These are phyloP conservation scores for Passalora sequoiae DNA, from an alignment of 2,329 filamentous ascomycete species.

Conservation along the genomic window DNA sequence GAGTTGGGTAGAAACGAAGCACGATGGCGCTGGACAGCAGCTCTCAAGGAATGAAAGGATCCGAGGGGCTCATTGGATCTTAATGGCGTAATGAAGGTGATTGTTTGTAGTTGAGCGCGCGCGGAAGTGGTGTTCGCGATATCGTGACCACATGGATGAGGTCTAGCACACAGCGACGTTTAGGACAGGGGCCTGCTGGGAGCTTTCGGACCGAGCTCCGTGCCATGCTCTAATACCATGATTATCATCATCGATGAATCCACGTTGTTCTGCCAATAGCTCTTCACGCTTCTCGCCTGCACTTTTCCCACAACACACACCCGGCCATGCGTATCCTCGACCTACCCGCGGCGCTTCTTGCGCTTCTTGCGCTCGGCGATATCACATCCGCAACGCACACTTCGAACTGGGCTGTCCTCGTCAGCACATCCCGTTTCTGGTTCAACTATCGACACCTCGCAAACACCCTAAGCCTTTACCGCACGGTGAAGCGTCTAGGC, in stretches of 20 bases:
- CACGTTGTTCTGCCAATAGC: too few relatives aligned
- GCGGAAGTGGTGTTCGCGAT: too few relatives aligned
- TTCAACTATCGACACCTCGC: slow-evolving; percentile 99
- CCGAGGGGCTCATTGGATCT: too few relatives aligned
- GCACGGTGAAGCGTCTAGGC: slow-evolving; percentile 93
- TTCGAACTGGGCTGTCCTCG: slow-evolving; percentile 98
- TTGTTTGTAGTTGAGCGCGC: too few relatives aligned
- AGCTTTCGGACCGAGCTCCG: background rate
- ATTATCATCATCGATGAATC: too few relatives aligned
- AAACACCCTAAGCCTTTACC: slow-evolving; percentile 95
- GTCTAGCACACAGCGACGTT: background rate
- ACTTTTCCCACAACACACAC: too few relatives aligned
- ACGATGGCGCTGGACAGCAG: too few relatives aligned
- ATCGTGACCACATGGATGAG: too few relatives aligned
- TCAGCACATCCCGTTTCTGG: slow-evolving; percentile 97
- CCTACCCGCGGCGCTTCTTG: slow-evolving; percentile 26
- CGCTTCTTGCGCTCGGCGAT: slow-evolving; percentile 22
- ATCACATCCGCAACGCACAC: slow-evolving; percentile 69
- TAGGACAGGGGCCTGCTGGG: background rate
- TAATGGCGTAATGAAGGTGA: too few relatives aligned
- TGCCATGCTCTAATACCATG: background rate
- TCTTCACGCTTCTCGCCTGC: too few relatives aligned
- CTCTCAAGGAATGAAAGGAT: too few relatives aligned
- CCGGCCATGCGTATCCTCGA: slow-evolving; percentile 23
- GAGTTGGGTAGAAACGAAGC: too few relatives aligned